Base-by-base conservation (phyloP, 257 asterid species). In the Lycium barbarum region DNA sequence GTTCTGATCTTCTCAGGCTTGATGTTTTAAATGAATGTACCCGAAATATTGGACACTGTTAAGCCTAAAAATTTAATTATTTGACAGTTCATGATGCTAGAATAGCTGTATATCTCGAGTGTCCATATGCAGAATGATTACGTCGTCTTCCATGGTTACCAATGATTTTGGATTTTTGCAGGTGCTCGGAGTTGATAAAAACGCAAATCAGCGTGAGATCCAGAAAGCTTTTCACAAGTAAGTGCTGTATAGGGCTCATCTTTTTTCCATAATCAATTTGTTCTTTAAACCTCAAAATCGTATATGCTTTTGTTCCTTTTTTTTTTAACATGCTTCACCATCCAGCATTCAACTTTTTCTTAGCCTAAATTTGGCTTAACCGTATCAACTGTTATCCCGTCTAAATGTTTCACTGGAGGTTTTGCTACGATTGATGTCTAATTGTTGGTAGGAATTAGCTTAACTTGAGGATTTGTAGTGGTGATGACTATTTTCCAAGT, bases 171-270 rank as follows among this genome's bases (percentile, higher is more conserved):
- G 17, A 7, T 51, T 33, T 53, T 76, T 76, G 1, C 65, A 97
- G 99, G 98, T 93, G 4, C 97, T 97, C 67, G 98, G 99, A 84
- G 98, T 97, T 63, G 98, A 95, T 83, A 88, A 85, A 81, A 92
- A 83, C 11, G 97, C 98, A 10, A 93, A 92, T 85, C 95, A 94
- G 87, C 94, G 99, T 0, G 98, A 97, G 61, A 94, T 97, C 87
- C 98, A 97, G 54, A 97, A 97, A 76, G 98, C 99, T 82, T 97
- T 97, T 86, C 99, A 97, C 94, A 96, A 95, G 98, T 96, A 93
- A 11, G 97, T 86, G 15, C 54, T 55, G 3, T 36, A 14, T 10
- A 5, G 38, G 33, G 67, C 17, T 33, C 70, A n/a, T 35, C 35
- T 47, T 6, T 6, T 54, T 76, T 14, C 5, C 62, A 57, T 72